Percentiles rank a stretch among this genome's conserved stretches.
Conservation (phyloP, 768 basidiomycete species). For the Trichaptum fuscoviolaceum region DNA sequence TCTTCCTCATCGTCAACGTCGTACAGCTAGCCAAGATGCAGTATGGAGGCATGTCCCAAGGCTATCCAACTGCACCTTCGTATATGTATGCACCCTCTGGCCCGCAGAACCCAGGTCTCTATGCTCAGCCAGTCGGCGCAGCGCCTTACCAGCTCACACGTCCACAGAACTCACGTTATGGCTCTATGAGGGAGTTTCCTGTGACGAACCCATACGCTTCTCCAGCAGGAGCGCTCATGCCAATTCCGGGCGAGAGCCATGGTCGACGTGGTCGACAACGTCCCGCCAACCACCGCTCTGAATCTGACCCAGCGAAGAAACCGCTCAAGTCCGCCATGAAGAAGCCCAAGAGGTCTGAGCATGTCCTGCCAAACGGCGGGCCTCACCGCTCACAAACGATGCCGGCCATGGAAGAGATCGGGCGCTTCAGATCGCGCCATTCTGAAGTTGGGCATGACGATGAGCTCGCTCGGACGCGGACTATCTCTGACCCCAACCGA, state of each 20-base stretch:
- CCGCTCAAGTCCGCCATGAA: constrained; percentile 57
- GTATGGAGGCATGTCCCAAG: background rate
- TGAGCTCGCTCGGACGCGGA: constrained; percentile 33
- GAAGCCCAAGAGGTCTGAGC: constrained; percentile 26
- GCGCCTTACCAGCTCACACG: background rate
- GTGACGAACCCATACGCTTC: background rate
- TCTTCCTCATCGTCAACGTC: constrained; percentile 16
- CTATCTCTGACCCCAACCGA: constrained; percentile 32
- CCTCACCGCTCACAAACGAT: constrained; percentile 22
- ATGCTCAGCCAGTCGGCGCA: background rate
- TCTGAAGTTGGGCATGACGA: background rate
- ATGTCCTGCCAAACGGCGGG: constrained; percentile 14
- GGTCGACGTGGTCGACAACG: background rate
- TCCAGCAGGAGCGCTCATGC: background rate
- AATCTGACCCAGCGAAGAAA: background rate
- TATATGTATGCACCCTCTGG: background rate
- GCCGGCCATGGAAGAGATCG: constrained; percentile 17
- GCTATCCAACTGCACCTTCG: background rate
- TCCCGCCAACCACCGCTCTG: background rate
- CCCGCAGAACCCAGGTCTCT: constrained; percentile 1
- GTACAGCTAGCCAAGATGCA: background rate
- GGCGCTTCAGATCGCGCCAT: background rate
- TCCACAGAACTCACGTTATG: background rate
- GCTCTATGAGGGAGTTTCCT: background rate
- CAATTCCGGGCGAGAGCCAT: background rate